Base-by-base conservation (phyloP, 2,329 filamentous ascomycete genomes). In the Paracamarosporium sp. region DNA sequence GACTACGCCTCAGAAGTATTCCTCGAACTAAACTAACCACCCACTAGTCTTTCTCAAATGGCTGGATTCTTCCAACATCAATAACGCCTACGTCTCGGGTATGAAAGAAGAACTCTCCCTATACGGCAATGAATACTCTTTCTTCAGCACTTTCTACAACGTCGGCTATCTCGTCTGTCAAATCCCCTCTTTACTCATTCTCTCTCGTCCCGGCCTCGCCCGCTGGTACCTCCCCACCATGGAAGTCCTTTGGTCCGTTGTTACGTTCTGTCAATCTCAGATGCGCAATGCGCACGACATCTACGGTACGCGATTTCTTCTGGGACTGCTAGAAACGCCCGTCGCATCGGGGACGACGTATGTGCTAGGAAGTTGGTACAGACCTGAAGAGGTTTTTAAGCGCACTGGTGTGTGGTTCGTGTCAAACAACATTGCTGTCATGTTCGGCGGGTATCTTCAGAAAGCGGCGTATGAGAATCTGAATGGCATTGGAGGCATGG, bases 401-500 rank as follows among this genome's bases (percentile, higher is more conserved):
- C 79, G 85, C 2, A 82, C 83, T 2, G 82, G 82, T 0, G 79
- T 84, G 12, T 86, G 84, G 74, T 85, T 80, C 52, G 78, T 83
- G 0, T 82, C 80, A 25, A 82, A 83, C 8, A 82, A 80, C 4
- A 75, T 85, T 0, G 84, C 82, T 0, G 74, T 76, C n/a, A 85
- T 86, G 81, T 82, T 86, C 46, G 83, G 82, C n/a, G 84, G 84
- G 1, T 86, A 85, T 56, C 75, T 86, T 0, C 83, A 85, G 71
- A 80, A 84, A 0, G 83, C 81, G 0, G 81, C 81, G 0, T 84
- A 85, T 65, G 81, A 80, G 20, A 81, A 81, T 27, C 75, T 86
- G 0, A 82, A 82, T 17, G 83, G 83, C 0, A 67, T 80, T 0
- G 68, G 69, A 11, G 84, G 83, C 0, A 79, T 81, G 65, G 72